Evolutionary conservation across 2,329 filamentous ascomycete species (phyloP).

Genomic region (Pseudocercospora ulei): DNA sequence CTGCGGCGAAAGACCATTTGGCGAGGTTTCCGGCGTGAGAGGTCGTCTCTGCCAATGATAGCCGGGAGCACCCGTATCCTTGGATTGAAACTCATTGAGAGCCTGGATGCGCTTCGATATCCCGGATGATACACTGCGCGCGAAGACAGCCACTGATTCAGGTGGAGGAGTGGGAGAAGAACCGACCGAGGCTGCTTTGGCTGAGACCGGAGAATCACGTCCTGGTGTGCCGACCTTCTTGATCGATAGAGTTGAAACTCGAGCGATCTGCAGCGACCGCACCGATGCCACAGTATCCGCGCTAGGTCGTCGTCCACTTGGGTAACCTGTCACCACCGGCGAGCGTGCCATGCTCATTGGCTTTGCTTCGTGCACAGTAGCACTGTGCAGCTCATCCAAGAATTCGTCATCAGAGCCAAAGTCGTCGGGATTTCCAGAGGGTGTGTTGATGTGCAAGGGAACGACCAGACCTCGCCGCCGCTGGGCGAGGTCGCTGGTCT

Average conservation of each 20-base stretch:
- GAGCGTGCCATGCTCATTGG: conserved; percentile 68
- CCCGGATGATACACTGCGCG: conserved; percentile 73
- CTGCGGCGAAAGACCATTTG: conserved; percentile 10
- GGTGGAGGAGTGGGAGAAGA: conserved; percentile 13
- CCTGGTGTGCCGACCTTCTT: conserved; percentile 8
- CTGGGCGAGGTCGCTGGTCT: conserved; percentile 31
- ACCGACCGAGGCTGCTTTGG: conserved; percentile 3
- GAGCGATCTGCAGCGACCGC: conserved; percentile 24
- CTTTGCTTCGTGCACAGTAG: conserved; percentile 73
- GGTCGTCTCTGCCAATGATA: conserved; percentile 17
- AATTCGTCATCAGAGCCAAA: conserved; percentile 54
- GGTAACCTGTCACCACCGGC: conserved; percentile 46
- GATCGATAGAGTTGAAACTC: conserved; percentile 15
- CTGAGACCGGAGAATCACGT: conserved; percentile 2
- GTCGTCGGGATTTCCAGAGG: conserved; percentile 38
- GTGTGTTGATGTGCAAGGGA: conserved; percentile 34
- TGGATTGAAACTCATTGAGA: conserved; percentile 58
- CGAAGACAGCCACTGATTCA: conserved; percentile 35
- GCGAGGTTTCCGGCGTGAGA: conserved; percentile 16
- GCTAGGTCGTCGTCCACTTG: conserved; percentile 31
- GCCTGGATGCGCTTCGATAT: conserved; percentile 94
- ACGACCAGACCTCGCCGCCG: conserved; percentile 37
- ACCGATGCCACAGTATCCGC: conserved; percentile 22
- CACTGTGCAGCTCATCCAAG: conserved; percentile 71
- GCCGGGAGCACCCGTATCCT: conserved; percentile 22